Conservation (phyloP, 129 eudicot species). For the Escallonia herrerae region DNA sequence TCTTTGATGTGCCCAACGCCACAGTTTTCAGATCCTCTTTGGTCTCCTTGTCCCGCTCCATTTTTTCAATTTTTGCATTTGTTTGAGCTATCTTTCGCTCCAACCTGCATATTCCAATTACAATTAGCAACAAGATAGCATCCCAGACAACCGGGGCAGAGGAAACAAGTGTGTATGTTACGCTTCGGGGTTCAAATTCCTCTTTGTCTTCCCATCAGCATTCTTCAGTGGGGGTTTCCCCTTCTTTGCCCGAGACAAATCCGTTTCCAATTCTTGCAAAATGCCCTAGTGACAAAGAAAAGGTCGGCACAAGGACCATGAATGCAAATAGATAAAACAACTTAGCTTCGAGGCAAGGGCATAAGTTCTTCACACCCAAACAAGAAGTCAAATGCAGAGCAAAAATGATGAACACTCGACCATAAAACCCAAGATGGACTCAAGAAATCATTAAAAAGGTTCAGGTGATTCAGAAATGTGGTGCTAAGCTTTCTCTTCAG, state of each 20-base stretch:
- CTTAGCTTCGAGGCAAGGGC: too few species aligned
- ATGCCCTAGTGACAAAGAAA: slow-evolving; percentile 33
- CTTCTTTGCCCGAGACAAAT: slow-evolving; percentile 77
- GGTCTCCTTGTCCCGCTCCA: slow-evolving; percentile 61
- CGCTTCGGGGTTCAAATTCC: slow-evolving; percentile 83
- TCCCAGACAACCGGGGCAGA: too few species aligned
- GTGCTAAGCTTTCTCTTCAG: background rate
- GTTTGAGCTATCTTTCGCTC: slow-evolving; percentile 74
- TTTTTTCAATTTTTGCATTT: slow-evolving; percentile 59
- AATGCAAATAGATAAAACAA: background rate
- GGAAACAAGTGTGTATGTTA: slow-evolving; percentile 11
- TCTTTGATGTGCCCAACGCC: slow-evolving; percentile 94
- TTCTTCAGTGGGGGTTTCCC: slow-evolving; percentile 75
- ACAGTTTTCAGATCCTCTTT: slow-evolving; percentile 92
- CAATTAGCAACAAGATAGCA: background rate
- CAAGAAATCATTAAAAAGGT: background rate
- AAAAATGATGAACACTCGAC: background rate
- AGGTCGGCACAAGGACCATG: background rate
- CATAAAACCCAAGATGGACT: background rate
- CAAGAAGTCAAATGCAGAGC: too few species aligned
- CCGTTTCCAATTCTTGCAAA: slow-evolving; percentile 60
- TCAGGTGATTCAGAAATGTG: background rate
- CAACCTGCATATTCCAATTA: slow-evolving; percentile 39
- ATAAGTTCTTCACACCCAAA: too few species aligned
- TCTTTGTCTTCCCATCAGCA: slow-evolving; percentile 76